These are phyloP conservation scores for Colletotrichum godetiae DNA, from an alignment of 2,329 filamentous ascomycete genomes.

Conservation along the genomic window DNA sequence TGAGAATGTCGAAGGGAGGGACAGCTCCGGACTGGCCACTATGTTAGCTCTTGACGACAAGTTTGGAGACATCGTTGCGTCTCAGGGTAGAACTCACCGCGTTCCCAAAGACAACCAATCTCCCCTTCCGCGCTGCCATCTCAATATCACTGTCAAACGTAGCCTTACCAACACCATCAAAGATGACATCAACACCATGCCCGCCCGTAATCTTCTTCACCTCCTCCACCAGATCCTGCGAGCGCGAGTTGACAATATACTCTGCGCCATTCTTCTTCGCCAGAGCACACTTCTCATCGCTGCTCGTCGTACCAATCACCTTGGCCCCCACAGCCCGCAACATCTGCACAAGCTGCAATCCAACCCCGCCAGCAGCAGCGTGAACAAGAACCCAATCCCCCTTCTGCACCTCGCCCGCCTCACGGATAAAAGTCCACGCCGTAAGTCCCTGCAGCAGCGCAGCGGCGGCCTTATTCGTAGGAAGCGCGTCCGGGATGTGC, in stretches of 20 bases:
- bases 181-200: constrained; percentile 80
- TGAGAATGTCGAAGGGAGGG: constrained; percentile 69
- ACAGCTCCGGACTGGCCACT: constrained; percentile 72
- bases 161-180: constrained; percentile 86
- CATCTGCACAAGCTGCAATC: constrained; percentile 80
- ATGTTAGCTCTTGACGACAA: not conserved
- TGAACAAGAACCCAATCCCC: constrained; percentile 88
- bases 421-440: constrained; percentile 81
- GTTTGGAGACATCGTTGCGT: no score
- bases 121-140: constrained; percentile 81
- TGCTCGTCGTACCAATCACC: constrained; percentile 83
- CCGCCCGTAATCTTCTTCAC: constrained; percentile 78
- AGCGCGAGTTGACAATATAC: constrained; percentile 76
- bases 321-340: constrained; percentile 78
- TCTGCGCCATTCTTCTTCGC: constrained; percentile 78
- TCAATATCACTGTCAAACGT: constrained; percentile 86
- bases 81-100: constrained; percentile 62
- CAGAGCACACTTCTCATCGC: constrained; percentile 76
- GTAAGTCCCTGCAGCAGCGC: constrained; percentile 85
- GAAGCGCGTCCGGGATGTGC: constrained; percentile 72
- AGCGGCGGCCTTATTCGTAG: constrained; percentile 73
- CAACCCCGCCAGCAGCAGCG: constrained; percentile 87
- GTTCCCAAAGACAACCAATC: constrained; percentile 83
- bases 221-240: constrained; percentile 67
- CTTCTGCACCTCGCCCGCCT: constrained; percentile 79